Conservation (phyloP, 2,329 filamentous ascomycete species). For the Cladosporium halotolerans region DNA sequence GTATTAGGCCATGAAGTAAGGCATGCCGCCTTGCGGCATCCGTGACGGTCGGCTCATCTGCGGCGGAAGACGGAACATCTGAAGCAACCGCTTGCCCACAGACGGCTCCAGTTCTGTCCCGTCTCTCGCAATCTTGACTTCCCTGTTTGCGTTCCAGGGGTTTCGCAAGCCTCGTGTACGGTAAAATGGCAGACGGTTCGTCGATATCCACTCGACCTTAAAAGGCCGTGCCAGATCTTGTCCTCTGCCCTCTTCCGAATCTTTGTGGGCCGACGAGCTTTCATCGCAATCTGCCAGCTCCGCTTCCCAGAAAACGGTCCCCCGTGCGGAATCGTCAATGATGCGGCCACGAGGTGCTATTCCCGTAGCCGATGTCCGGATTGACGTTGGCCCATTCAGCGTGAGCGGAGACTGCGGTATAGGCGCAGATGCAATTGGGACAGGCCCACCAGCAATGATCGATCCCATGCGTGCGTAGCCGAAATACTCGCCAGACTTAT, state of each 20-base stretch:
- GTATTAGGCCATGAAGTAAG: too few species aligned
- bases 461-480: conserved; percentile 90
- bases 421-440: too few species aligned
- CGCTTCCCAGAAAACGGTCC: conserved; percentile 94
- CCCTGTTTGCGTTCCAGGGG: too few species aligned
- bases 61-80: conserved; percentile 53
- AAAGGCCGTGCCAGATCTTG: conserved; percentile 89
- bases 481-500: conserved; percentile 96
- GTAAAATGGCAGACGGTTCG: conserved; percentile 77
- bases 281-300: conserved; percentile 53
- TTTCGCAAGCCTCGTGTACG: conserved; percentile 81
- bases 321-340: conserved; percentile 83
- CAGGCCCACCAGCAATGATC: too few species aligned
- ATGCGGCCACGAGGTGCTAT: conserved; percentile 76
- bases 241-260: conserved; percentile 30
- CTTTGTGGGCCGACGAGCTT: conserved; percentile 20
- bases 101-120: conserved; percentile 85
- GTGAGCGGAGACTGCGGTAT: too few species aligned
- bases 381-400: conserved; percentile 65
- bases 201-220: conserved; percentile 83
- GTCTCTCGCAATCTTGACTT: conserved; percentile 93
- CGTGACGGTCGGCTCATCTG: too few species aligned
- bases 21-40: too few species aligned
- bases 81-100: conserved; percentile 68
- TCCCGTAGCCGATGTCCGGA: conserved; percentile 69